Evolutionary conservation across 2,329 filamentous ascomycete genomes (phyloP).

Genomic region (Xylogone sp.): DNA sequence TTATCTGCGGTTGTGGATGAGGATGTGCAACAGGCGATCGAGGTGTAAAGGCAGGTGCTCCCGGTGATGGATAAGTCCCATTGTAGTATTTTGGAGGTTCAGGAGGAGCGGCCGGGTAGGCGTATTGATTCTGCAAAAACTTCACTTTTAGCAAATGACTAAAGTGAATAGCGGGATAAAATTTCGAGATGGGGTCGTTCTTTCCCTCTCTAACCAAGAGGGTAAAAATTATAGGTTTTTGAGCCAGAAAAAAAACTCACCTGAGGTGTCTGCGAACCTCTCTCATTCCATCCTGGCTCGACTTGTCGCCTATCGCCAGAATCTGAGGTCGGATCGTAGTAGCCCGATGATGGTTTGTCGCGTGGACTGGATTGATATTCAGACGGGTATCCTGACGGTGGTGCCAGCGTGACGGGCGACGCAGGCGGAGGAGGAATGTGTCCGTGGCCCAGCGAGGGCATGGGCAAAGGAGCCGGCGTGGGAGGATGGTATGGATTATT

Average conservation of each 20-base stretch:
- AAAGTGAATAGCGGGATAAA: conserved; percentile 1
- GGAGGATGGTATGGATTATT: conserved; percentile 24
- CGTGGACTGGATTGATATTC: conserved; percentile 30
- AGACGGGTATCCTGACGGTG: conserved; percentile 22
- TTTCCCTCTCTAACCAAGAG: not conserved
- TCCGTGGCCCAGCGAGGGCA: conserved; percentile 14
- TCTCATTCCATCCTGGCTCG: conserved; percentile 27
- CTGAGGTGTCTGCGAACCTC: conserved; percentile 23
- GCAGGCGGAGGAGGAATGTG: conserved; percentile 25
- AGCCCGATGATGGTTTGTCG: conserved; percentile 38
- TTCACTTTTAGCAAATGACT: conserved; percentile 9
- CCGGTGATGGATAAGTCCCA: conserved; percentile 45
- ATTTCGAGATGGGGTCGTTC: not conserved
- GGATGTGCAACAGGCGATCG: conserved; percentile 48
- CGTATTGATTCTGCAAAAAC: conserved; percentile 42
- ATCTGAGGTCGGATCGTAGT: conserved; percentile 42
- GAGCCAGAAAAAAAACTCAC: conserved; percentile 16
- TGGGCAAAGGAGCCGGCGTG: conserved; percentile 18
- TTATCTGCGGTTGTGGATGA: conserved; percentile 29
- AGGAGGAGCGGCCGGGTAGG: conserved; percentile 36
- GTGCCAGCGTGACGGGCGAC: conserved; percentile 18
- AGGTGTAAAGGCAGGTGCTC: conserved; percentile 39
- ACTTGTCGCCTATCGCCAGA: conserved; percentile 35
- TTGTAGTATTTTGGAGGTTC: conserved; percentile 48
- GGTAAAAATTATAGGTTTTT: not conserved